Evolutionary conservation across 306 rosid genomes (phyloP).

Genomic region (Cicer pinnatifidum): DNA sequence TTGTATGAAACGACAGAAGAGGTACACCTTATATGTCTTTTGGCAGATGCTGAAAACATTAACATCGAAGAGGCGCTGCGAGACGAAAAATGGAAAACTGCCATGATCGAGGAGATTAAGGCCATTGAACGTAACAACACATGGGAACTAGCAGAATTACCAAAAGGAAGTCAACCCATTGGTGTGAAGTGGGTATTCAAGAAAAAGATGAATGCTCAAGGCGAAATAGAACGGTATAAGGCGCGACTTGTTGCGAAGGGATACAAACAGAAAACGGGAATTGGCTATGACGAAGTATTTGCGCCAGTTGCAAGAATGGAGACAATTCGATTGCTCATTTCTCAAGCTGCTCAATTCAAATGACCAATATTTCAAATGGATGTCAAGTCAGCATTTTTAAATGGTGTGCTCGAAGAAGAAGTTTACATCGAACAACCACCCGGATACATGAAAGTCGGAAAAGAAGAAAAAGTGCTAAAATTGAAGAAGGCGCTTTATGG

Average conservation of each 20-base stretch:
- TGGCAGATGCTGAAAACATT: background rate
- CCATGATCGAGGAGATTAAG: background rate
- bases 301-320: too few species aligned
- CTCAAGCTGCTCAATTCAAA: conserved; percentile 3
- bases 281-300: too few species aligned
- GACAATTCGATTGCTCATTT: background rate
- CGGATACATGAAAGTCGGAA: background rate
- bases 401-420: background rate
- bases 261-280: too few species aligned
- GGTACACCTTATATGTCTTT: background rate
- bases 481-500: too few species aligned
- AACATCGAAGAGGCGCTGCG: background rate
- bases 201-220: too few species aligned
- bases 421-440: background rate
- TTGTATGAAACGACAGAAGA: background rate
- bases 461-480: too few species aligned
- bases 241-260: too few species aligned
- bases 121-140: too few species aligned
- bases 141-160: too few species aligned
- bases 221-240: too few species aligned
- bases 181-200: too few species aligned
- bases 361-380: conserved; percentile 3
- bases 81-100: background rate
- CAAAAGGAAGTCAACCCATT: too few species aligned
- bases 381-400: background rate